phyloP scores from a whole-genome alignment of 257 asterid genomes.

The Solanum dulcamara region DNA sequence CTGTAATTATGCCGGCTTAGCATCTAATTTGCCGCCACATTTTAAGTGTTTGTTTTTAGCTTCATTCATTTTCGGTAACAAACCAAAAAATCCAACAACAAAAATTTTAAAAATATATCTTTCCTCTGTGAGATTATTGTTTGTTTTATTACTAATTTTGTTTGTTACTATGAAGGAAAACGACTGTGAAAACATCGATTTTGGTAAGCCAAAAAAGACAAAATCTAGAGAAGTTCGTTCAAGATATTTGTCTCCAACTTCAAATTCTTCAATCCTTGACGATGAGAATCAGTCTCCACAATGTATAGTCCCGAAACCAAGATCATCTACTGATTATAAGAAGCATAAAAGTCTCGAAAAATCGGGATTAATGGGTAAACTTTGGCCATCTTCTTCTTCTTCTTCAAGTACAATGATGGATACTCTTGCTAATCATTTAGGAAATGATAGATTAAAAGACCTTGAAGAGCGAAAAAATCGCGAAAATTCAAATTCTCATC shows the following conservation, averaged over 20 bases:
- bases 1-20: slow-evolving; percentile 44
- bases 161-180: slow-evolving; percentile 24
- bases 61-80: slow-evolving; percentile 19
- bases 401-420: slow-evolving; percentile 9
- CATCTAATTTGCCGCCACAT: slow-evolving; percentile 65
- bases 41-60: slow-evolving; percentile 38
- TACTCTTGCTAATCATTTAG: slow-evolving; percentile 37
- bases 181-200: slow-evolving; percentile 13
- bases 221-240: slow-evolving; percentile 65
- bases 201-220: slow-evolving; percentile 28
- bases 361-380: slow-evolving; percentile 43
- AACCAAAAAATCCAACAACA: background rate
- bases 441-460: slow-evolving; percentile 37
- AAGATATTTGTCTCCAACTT: slow-evolving; percentile 47
- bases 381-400: slow-evolving; percentile 48
- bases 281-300: slow-evolving; percentile 31
- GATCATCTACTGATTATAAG: slow-evolving; percentile 18
- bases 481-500: slow-evolving; percentile 5
- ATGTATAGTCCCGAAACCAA: slow-evolving; percentile 18
- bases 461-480: slow-evolving; percentile 3
- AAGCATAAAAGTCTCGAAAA: slow-evolving; percentile 30
- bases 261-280: background rate
- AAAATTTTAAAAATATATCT: background rate
- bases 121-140: background rate
- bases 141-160: background rate